Evolutionary conservation across 208 protist species (phyloP).

Genomic region (Strigomonas oncopelti): DNA sequence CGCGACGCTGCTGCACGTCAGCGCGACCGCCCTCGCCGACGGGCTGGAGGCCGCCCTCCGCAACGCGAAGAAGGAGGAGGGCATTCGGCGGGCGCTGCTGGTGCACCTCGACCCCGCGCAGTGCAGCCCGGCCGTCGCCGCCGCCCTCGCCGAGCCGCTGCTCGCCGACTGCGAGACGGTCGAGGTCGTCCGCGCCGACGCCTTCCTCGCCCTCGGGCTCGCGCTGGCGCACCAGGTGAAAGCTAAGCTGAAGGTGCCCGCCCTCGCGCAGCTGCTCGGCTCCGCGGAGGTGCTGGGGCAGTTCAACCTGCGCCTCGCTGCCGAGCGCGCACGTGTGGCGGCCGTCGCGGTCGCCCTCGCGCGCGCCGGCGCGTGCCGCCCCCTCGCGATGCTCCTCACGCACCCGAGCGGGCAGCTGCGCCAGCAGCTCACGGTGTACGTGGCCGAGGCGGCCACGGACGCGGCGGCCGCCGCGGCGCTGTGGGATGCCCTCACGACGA

Average conservation of each 20-base stretch:
- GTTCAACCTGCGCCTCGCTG: constrained; percentile 27
- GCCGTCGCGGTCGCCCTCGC: constrained; percentile 63
- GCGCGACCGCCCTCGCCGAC: constrained; percentile 38
- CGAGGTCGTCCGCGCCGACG: constrained; percentile 74
- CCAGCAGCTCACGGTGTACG: constrained; percentile 24
- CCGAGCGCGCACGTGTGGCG: constrained; percentile 47
- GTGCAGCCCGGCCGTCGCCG: constrained; percentile 27
- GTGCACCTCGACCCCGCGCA: constrained; percentile 39
- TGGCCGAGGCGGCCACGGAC: constrained; percentile 25
- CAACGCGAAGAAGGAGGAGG: constrained; percentile 47
- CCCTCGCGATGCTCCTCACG: constrained; percentile 67
- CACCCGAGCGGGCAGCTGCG: constrained; percentile 60
- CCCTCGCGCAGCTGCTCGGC: constrained; percentile 24
- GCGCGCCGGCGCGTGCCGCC: constrained; percentile 33
- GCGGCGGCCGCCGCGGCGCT: constrained; percentile 32
- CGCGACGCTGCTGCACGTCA: constrained; percentile 19
- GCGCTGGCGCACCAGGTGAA: constrained; percentile 16
- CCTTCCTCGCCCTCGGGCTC: constrained; percentile 72
- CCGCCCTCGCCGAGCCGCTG: constrained; percentile 35
- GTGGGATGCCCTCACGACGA: constrained; percentile 58
- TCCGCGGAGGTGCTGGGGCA: constrained; percentile 64
- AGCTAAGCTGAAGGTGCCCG: constrained; percentile 20
- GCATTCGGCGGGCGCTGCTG: constrained; percentile 65
- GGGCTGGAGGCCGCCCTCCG: constrained; percentile 53
- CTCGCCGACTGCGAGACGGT: constrained; percentile 73